Conservation (phyloP, 2,329 filamentous ascomycete species). For the Bipolaris victoriae region DNA sequence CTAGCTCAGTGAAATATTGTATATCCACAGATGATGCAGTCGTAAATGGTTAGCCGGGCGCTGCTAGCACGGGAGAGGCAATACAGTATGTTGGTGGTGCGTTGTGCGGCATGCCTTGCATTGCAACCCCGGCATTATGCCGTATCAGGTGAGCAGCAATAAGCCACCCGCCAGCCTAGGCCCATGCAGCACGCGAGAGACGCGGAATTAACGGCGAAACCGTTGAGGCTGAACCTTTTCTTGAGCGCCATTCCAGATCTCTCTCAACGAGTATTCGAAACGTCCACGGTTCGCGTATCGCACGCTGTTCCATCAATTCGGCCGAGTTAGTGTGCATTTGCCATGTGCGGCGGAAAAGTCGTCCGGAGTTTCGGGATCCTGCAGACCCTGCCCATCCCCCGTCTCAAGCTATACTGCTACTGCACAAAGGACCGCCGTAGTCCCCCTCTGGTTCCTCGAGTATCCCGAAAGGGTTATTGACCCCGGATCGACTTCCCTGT, state of each 20-base stretch:
- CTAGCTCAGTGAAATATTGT: conserved; percentile 12
- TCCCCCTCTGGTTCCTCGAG: conserved; percentile 5
- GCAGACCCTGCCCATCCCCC: conserved; percentile 6
- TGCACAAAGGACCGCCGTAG: not conserved
- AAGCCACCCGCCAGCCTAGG: not conserved
- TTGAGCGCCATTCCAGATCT: not conserved
- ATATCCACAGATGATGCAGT: conserved; percentile 7
- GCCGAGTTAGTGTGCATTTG: not conserved
- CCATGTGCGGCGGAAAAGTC: not conserved
- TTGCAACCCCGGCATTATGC: conserved; percentile 9
- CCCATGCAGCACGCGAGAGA: not conserved
- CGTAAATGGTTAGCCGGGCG: conserved; percentile 1
- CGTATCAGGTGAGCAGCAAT: conserved; percentile 9
- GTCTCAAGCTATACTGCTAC: conserved; percentile 6
- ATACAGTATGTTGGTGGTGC: conserved; percentile 4
- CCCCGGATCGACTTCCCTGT: not conserved
- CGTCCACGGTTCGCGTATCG: not conserved
- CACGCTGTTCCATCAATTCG: not conserved
- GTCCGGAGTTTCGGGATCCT: not conserved
- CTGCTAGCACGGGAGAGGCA: conserved; percentile 9
- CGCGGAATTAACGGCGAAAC: not conserved
- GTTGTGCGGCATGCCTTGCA: conserved; percentile 8
- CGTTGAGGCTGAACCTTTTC: not conserved
- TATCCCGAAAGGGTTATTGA: not conserved
- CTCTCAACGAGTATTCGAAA: not conserved